phyloP scores from a whole-genome alignment of 805 yeast species.

The Diddensiella santjacobensis region DNA sequence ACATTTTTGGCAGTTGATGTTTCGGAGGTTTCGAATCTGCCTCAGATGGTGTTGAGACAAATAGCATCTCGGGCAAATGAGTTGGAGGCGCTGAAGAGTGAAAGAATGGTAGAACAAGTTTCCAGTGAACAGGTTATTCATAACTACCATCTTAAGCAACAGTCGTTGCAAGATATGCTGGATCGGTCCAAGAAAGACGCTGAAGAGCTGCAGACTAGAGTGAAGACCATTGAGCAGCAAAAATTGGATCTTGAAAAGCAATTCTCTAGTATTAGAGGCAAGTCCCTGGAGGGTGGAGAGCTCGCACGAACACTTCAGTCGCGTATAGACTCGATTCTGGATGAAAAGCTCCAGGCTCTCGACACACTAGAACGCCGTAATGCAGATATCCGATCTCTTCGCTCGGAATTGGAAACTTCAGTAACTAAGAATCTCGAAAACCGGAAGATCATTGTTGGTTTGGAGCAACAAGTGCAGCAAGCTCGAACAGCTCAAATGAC shows the following conservation, averaged over 20 bases:
- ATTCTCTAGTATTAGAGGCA: conserved; percentile 23
- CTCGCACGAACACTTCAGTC: conserved; percentile 15
- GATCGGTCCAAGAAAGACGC: background rate
- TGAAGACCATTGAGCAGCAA: conserved; percentile 36
- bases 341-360: conserved; percentile 28
- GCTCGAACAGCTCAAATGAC: conserved; percentile 30
- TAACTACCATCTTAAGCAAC: conserved; percentile 9
- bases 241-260: conserved; percentile 39
- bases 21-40: conserved; percentile 15
- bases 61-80: conserved; percentile 23
- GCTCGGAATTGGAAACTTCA: conserved; percentile 39
- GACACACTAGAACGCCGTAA: conserved; percentile 31
- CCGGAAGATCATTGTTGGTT: conserved; percentile 41
- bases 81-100: conserved; percentile 25
- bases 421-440: conserved; percentile 36
- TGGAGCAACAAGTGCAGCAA: conserved; percentile 37
- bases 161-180: conserved; percentile 12
- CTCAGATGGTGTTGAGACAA: conserved; percentile 17
- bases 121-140: conserved; percentile 20
- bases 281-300: conserved; percentile 10
- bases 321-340: conserved; percentile 20
- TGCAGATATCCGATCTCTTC: conserved; percentile 30
- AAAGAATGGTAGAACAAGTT: conserved; percentile 26
- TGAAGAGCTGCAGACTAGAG: conserved; percentile 38
- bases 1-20: conserved; percentile 20